Evolutionary conservation across 345 rosid species (phyloP).

Genomic region (Lagerstroemia speciosa): DNA sequence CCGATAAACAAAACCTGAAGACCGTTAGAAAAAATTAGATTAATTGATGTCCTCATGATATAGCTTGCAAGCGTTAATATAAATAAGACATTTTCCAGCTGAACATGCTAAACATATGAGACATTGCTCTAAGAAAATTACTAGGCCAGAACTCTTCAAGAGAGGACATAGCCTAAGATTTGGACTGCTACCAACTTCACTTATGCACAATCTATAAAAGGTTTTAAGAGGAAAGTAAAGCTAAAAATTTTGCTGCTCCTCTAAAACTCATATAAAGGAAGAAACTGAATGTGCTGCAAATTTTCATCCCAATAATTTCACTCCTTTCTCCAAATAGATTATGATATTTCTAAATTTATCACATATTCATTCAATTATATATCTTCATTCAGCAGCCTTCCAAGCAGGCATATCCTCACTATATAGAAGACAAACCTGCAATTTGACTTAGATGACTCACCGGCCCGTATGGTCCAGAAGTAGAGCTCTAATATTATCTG

Average conservation of each 20-base stretch:
- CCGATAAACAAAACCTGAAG: conserved; percentile 93
- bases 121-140: no score
- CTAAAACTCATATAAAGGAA: background rate
- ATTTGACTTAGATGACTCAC: conserved; percentile 28
- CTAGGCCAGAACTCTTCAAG: no score
- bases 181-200: conserved; percentile 7
- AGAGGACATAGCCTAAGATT: no score
- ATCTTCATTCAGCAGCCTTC: background rate
- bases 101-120: background rate
- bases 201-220: background rate
- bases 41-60: conserved; percentile 8
- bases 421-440: background rate
- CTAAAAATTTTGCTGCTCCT: background rate
- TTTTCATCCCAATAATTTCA: background rate
- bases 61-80: conserved; percentile 6
- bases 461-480: conserved; percentile 93
- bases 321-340: background rate
- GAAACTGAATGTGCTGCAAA: background rate
- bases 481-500: conserved; percentile 86
- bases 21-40: conserved; percentile 9
- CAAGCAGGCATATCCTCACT: background rate
- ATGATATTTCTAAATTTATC: background rate
- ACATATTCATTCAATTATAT: background rate
- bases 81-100: background rate
- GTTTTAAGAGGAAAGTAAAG: background rate